Evolutionary conservation across 2,329 filamentous ascomycete species (phyloP).

Genomic region (Cladosporium sp.): DNA sequence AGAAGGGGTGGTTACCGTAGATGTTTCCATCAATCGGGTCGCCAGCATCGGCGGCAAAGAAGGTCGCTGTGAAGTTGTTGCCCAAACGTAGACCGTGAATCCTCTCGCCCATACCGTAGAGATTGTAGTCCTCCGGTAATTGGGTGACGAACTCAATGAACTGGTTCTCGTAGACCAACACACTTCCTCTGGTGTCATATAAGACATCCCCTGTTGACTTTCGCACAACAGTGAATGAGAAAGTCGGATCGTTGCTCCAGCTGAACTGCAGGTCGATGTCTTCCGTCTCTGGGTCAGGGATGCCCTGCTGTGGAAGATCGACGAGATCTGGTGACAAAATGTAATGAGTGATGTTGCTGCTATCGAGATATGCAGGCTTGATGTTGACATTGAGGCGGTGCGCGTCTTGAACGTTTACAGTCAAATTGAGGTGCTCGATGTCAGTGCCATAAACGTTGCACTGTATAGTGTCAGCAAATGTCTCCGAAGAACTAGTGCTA

Average conservation of each 20-base stretch:
- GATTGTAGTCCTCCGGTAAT: constrained; percentile 69
- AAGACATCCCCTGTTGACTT: constrained; percentile 64
- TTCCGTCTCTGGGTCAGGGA: constrained; percentile 43
- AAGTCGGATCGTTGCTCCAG: constrained; percentile 59
- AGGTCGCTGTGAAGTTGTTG: constrained; percentile 69
- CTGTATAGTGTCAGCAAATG: constrained; percentile 18
- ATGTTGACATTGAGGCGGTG: constrained; percentile 72
- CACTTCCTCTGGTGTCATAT: constrained; percentile 64
- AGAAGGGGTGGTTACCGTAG: constrained; percentile 76
- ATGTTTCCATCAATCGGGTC: constrained; percentile 66
- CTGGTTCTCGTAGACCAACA: constrained; percentile 73
- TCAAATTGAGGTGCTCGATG: constrained; percentile 64
- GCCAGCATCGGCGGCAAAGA: constrained; percentile 67
- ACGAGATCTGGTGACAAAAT: constrained; percentile 64
- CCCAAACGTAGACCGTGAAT: constrained; percentile 71
- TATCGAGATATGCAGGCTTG: constrained; percentile 60
- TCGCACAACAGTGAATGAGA: constrained; percentile 57
- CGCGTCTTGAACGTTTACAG: constrained; percentile 54
- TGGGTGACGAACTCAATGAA: constrained; percentile 71
- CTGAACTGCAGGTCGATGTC: constrained; percentile 52
- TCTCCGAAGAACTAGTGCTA: not conserved
- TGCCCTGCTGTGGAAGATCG: constrained; percentile 52
- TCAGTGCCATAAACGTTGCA: constrained; percentile 51
- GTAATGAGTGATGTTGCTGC: constrained; percentile 48
- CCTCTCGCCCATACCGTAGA: constrained; percentile 70